A percentile compares a stretch with the other conserved stretches of the same genome.
phyloP scores from a whole-genome alignment of 1,284 basidiomycete species.

The Ustilago shanxiensis region DNA sequence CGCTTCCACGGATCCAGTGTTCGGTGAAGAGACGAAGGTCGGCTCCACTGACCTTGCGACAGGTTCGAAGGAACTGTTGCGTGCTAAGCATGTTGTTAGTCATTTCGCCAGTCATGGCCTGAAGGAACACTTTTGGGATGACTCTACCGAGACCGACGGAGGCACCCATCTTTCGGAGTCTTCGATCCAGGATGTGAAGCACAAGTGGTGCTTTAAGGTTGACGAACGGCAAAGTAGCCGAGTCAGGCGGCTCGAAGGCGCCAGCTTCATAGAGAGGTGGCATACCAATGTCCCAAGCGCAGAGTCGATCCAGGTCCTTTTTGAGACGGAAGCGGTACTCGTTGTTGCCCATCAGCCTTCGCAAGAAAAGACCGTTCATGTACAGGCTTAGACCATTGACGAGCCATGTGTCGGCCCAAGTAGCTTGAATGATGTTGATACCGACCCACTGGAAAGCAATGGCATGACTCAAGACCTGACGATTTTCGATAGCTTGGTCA shows the following conservation, averaged over 20 bases:
- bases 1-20: conserved; percentile 98
- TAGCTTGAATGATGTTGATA: conserved; percentile 93
- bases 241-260: conserved; percentile 76
- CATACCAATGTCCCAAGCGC: conserved; percentile 87
- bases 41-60: conserved; percentile 84
- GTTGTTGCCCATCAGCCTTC: conserved; percentile 91
- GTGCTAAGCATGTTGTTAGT: conserved; percentile 84
- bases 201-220: conserved; percentile 96
- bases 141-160: conserved; percentile 93
- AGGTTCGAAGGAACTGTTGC: conserved; percentile 88
- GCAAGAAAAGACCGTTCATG: conserved; percentile 88
- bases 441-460: conserved; percentile 97
- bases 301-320: conserved; percentile 95
- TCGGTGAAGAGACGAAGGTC: conserved; percentile 91
- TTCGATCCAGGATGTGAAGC: conserved; percentile 92
- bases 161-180: conserved; percentile 93
- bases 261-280: conserved; percentile 94
- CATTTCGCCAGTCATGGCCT: conserved; percentile 92
- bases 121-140: conserved; percentile 92
- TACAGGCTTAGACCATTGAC: conserved; percentile 92
- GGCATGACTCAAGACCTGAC: conserved; percentile 83
- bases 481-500: conserved; percentile 91
- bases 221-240: conserved; percentile 76
- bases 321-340: conserved; percentile 96
- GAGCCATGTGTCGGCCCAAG: conserved; percentile 96